These are phyloP conservation scores for Cladophialophora bantiana DNA, from an alignment of 2,329 filamentous ascomycete genomes.

Conservation along the genomic window DNA sequence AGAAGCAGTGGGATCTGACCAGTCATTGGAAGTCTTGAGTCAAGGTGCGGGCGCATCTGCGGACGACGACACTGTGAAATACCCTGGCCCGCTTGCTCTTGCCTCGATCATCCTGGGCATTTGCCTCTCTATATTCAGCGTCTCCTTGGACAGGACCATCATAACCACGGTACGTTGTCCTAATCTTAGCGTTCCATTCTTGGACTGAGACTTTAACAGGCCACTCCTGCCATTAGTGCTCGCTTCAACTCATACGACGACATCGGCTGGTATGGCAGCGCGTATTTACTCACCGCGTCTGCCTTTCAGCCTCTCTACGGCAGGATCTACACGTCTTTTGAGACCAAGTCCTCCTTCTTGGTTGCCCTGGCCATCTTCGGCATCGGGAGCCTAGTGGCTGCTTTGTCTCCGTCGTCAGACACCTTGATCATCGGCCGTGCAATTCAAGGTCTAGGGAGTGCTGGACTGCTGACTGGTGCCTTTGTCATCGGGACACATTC, in stretches of 20 bases:
- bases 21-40: not conserved
- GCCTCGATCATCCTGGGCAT: constrained; percentile 42
- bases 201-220: constrained; percentile 12
- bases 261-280: constrained; percentile 42
- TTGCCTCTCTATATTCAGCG: constrained; percentile 43
- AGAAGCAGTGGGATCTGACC: not conserved
- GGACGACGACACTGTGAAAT: constrained; percentile 23
- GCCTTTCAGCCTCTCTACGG: constrained; percentile 35
- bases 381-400: constrained; percentile 43
- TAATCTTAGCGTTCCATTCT: constrained; percentile 41
- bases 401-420: constrained; percentile 39
- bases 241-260: constrained; percentile 38
- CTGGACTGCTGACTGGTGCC: constrained; percentile 49
- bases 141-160: constrained; percentile 42
- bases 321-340: constrained; percentile 34
- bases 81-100: constrained; percentile 40
- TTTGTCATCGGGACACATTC: constrained; percentile 50
- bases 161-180: constrained; percentile 36
- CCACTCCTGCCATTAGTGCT: constrained; percentile 39
- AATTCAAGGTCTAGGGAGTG: constrained; percentile 45
- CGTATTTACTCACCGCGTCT: constrained; percentile 38
- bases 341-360: constrained; percentile 42
- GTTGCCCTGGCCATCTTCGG: constrained; percentile 44
- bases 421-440: constrained; percentile 45
- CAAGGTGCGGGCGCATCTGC: constrained; percentile 4